These are phyloP conservation scores for Hanseniaspora gamundiae DNA, from an alignment of 1,139 yeast genomes.

Conservation along the genomic window DNA sequence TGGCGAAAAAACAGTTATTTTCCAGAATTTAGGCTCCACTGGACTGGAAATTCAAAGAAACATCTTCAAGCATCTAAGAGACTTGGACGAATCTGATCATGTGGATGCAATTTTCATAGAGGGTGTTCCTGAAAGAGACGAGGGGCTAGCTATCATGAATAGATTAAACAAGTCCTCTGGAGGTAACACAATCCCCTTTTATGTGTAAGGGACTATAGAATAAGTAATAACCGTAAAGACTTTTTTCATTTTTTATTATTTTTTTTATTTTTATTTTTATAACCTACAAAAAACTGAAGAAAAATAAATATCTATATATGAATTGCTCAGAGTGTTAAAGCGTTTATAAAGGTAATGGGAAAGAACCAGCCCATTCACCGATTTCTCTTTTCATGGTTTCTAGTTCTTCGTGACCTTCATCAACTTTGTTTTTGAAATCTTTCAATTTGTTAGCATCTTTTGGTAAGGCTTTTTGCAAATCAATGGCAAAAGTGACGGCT, in stretches of 20 bases:
- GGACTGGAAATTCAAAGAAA: conserved; percentile 62
- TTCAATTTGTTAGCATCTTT: conserved; percentile 84
- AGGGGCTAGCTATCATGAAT: conserved; percentile 93
- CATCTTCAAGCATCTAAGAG: conserved; percentile 58
- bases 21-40: conserved; percentile 40
- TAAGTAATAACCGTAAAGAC: not conserved
- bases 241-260: not conserved
- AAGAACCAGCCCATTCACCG: conserved; percentile 81
- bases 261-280: not conserved
- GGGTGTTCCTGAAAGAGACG: conserved; percentile 55
- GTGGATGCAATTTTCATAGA: conserved; percentile 60
- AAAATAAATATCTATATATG: not conserved
- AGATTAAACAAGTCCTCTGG: conserved; percentile 78
- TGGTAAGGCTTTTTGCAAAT: conserved; percentile 63
- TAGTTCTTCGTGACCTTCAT: conserved; percentile 58
- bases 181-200: conserved; percentile 27
- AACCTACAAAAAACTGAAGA: not conserved
- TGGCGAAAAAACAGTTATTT: conserved; percentile 22
- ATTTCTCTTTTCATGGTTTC: conserved; percentile 64
- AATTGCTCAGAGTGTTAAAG: not conserved
- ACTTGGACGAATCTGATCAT: conserved; percentile 47
- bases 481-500: conserved; percentile 69
- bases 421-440: conserved; percentile 78
- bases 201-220: not conserved
- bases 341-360: conserved; percentile 61